A percentile compares a stretch with the other conserved stretches of the same genome.
These are phyloP conservation scores for Adansonia rubrostipa DNA, from an alignment of 441 rosid species.

Conservation along the genomic window DNA sequence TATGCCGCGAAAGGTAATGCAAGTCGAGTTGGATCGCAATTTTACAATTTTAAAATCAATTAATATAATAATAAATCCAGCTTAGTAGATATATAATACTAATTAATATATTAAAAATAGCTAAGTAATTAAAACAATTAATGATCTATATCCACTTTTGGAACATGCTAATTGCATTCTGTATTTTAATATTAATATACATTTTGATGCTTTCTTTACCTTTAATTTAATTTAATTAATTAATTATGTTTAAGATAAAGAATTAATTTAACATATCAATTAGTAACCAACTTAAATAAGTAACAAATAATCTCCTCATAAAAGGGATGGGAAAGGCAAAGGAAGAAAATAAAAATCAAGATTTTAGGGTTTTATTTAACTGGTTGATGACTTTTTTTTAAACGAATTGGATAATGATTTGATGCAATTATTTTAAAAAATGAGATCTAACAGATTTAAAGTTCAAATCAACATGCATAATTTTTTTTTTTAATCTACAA, in stretches of 20 bases:
- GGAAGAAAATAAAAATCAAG: not conserved
- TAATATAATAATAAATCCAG: constrained; percentile 11
- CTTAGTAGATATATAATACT: not conserved
- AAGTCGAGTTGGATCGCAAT: constrained; percentile 28
- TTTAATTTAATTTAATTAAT: not conserved
- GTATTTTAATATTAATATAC: not conserved
- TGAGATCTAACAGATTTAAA: too few relatives aligned
- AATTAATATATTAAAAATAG: not conserved
- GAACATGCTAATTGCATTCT: not conserved
- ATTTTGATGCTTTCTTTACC: not conserved
- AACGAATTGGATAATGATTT: too few relatives aligned
- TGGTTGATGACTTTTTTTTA: too few relatives aligned
- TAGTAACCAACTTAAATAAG: not conserved
- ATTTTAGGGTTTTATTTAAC: not conserved
- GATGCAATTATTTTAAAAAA: too few relatives aligned
- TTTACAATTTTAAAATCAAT: not conserved
- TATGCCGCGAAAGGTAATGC: constrained; percentile 9
- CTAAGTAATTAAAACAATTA: not conserved
- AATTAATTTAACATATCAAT: not conserved
- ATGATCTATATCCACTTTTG: not conserved
- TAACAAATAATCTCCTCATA: not conserved
- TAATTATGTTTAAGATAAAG: not conserved
- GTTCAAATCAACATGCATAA: too few relatives aligned
- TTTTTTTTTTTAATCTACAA: not conserved
- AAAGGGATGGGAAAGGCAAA: not conserved